Evolutionary conservation across 176 grass and related monocot species (phyloP).

Genomic region (Raddia distichophylla): DNA sequence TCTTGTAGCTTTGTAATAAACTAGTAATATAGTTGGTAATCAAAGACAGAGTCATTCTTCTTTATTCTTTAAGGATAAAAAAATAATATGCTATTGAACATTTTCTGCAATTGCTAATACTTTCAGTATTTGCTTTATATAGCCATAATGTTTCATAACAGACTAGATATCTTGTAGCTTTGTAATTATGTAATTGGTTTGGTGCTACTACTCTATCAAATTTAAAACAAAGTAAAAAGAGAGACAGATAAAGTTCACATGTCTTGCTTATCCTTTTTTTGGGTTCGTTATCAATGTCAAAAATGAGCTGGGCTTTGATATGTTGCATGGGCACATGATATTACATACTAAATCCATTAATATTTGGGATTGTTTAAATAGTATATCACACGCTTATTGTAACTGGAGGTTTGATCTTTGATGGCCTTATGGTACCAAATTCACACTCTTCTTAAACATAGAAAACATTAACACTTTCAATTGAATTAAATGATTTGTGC

Average conservation of each 20-base stretch:
- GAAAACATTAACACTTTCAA: background rate
- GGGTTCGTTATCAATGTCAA: background rate
- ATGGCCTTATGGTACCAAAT: background rate
- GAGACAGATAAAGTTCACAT: background rate
- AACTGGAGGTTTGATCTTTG: background rate
- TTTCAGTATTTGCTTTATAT: slow-evolving; percentile 7
- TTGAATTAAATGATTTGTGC: background rate
- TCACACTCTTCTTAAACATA: background rate
- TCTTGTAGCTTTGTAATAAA: no score
- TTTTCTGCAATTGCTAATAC: slow-evolving; percentile 10
- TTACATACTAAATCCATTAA: background rate
- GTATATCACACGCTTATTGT: background rate
- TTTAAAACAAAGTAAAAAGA: background rate
- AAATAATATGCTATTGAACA: background rate
- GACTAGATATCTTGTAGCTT: background rate
- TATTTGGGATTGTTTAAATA: background rate
- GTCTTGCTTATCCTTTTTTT: background rate
- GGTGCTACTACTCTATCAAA: background rate
- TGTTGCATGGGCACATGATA: background rate
- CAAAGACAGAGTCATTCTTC: background rate
- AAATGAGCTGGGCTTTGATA: background rate
- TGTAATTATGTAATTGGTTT: background rate
- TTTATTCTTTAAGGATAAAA: slow-evolving; percentile 22
- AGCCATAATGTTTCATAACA: background rate
- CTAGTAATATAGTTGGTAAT: no score